Conservation (phyloP, 352 stramenopile species). For the Phytophthora megakarya region DNA sequence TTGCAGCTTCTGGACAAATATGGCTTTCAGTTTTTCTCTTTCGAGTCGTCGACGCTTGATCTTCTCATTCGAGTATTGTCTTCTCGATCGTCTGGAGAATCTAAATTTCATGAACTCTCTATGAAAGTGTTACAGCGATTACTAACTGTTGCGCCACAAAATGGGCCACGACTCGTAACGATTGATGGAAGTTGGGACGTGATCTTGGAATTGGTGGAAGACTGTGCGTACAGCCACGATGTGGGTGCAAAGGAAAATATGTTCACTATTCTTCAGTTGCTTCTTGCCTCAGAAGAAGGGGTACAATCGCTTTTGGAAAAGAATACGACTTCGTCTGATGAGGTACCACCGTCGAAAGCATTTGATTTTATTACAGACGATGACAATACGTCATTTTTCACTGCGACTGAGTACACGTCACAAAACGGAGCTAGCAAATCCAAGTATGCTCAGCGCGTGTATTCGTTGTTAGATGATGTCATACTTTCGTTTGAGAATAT, state of each 20-base stretch:
- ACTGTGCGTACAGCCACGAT: slow-evolving; percentile 44
- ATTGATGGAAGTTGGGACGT: slow-evolving; percentile 55
- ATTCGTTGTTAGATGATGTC: slow-evolving; percentile 63
- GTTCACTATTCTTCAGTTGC: slow-evolving; percentile 56
- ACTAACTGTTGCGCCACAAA: slow-evolving; percentile 52
- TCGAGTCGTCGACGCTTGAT: slow-evolving; percentile 68
- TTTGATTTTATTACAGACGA: slow-evolving; percentile 55
- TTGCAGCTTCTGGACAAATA: slow-evolving; percentile 73
- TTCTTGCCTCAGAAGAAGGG: slow-evolving; percentile 55
- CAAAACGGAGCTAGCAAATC: slow-evolving; percentile 39
- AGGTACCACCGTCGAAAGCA: slow-evolving; percentile 24
- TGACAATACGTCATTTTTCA: slow-evolving; percentile 60
- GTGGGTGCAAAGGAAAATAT: slow-evolving; percentile 54
- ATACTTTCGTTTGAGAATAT: slow-evolving; percentile 76
- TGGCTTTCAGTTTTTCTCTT: slow-evolving; percentile 80
- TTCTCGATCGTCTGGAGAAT: slow-evolving; percentile 17
- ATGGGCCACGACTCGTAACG: slow-evolving; percentile 45
- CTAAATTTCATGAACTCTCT: slow-evolving; percentile 34
- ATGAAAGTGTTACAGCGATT: slow-evolving; percentile 48
- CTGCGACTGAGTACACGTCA: slow-evolving; percentile 53
- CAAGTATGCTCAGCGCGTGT: slow-evolving; percentile 55
- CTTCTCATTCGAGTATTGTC: slow-evolving; percentile 46
- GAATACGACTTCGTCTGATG: neutral
- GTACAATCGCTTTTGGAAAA: slow-evolving; percentile 45
- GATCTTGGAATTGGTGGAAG: slow-evolving; percentile 55